phyloP scores from a whole-genome alignment of 805 yeast species.

The Priceomyces castillae region DNA sequence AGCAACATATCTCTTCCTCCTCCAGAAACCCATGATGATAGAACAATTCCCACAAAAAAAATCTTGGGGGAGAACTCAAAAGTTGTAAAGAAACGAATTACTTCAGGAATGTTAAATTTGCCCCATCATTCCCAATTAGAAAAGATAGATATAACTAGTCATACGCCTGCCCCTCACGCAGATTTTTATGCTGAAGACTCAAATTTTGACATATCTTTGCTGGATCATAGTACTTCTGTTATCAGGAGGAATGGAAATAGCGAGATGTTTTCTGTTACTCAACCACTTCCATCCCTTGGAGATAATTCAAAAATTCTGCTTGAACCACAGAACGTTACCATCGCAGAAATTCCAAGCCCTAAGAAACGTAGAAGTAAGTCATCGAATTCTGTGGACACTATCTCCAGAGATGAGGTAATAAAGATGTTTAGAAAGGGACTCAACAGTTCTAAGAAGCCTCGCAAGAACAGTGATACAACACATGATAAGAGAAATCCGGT shows the following conservation, averaged over 20 bases:
- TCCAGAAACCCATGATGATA: slow-evolving; percentile 22
- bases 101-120: slow-evolving; percentile 41
- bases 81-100: slow-evolving; percentile 25
- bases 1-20: slow-evolving; percentile 34
- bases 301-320: too few species aligned
- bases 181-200: not conserved
- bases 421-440: slow-evolving; percentile 22
- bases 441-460: slow-evolving; percentile 6
- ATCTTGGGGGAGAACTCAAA: slow-evolving; percentile 4
- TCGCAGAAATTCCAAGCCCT: not conserved
- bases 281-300: not conserved
- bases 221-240: not conserved
- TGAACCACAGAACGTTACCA: not conserved
- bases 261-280: not conserved
- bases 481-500: slow-evolving; percentile 5
- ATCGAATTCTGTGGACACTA: slow-evolving; percentile 4
- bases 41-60: slow-evolving; percentile 30
- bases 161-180: not conserved
- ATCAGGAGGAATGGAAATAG: not conserved
- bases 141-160: slow-evolving; percentile 12
- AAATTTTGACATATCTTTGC: not conserved
- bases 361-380: slow-evolving; percentile 3
- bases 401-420: slow-evolving; percentile 17
- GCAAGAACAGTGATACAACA: slow-evolving; percentile 1
- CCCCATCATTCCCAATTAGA: slow-evolving; percentile 33